Evolutionary conservation across 805 yeast species (phyloP).

Genomic region (Candida morakotiae): DNA sequence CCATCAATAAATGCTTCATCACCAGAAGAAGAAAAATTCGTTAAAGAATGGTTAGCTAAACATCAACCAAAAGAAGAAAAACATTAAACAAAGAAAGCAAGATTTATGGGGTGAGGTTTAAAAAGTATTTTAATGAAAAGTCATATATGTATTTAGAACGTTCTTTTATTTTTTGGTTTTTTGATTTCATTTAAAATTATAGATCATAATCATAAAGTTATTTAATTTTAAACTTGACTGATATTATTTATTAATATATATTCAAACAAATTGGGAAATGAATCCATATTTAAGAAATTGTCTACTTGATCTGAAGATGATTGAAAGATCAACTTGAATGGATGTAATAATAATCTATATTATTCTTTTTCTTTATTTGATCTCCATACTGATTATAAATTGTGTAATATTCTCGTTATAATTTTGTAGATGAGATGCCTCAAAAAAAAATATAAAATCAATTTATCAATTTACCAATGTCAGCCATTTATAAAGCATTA

Average conservation of each 20-base stretch:
- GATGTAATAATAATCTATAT: no score
- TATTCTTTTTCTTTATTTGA: no score
- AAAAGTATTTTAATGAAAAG: no score
- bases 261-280: no score
- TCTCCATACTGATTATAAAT: not conserved
- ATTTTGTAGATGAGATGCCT: constrained; percentile 3
- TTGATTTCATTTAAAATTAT: not conserved
- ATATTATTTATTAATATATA: no score
- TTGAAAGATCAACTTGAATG: no score
- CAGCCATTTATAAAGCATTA: constrained; percentile 44
- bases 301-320: not conserved
- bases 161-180: not conserved
- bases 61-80: constrained; percentile 34
- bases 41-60: constrained; percentile 61
- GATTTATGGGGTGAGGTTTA: no score
- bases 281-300: not conserved
- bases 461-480: constrained; percentile 20
- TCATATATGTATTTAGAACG: constrained; percentile 3
- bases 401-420: not conserved
- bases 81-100: constrained; percentile 14
- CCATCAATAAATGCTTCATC: constrained; percentile 74
- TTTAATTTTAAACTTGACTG: not conserved
- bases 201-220: constrained; percentile 2
- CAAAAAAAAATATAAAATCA: constrained; percentile 2
- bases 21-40: constrained; percentile 87